Evolutionary conservation across 306 rosid genomes (phyloP), one percentile per base, ranked within the genome.

Genomic region (Malus orientalis): DNA sequence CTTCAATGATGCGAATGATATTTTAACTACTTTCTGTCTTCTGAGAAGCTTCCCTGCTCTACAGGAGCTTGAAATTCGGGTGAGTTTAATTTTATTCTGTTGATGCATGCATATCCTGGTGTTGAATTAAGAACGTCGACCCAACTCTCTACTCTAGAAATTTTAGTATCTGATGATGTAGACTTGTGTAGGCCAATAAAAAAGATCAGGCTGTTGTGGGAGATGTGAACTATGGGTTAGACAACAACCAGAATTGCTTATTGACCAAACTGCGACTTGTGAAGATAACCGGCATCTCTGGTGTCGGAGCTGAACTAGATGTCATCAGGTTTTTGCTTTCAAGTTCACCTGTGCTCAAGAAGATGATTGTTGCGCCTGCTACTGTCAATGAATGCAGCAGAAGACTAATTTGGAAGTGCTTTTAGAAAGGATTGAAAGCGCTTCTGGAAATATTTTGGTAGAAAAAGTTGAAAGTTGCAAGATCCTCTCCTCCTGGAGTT

Each of bases 41-140:
- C 59, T 89, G 60, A 81, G 84, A 82, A 87, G 90, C 82, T 87
- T 86, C 40, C 91, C 94, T 67, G 81, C 84, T 79, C 85, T 87
- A 49, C 87, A 78, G 57, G 90, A 82, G 20, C 76, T 86, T 53
- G 91, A 89, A 82, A 76, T 89, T 75, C 74, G 82, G 91, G 90
- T 87, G 67, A 86, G 89, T 84, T 76, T 58, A 38, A 47, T 47
- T 14, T 2, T 60, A 16, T 40, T 59, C 54, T 16, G 44, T 16
- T 73, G 55, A 40, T 57, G 53, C 55, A 36, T 57, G 36, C 76
- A 4, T 47, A 47, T 47, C 53, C 53, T 14, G 53, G 53, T 47
- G 53, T 4, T 47, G 16, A 47, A 47, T 47, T 47, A 14, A n/a
- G 53, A 47, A 47, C 14, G 53, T 4, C 6, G 14, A 13, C 18